Conservation (phyloP, 768 basidiomycete genomes). For the Pleurotus sapidus region DNA sequence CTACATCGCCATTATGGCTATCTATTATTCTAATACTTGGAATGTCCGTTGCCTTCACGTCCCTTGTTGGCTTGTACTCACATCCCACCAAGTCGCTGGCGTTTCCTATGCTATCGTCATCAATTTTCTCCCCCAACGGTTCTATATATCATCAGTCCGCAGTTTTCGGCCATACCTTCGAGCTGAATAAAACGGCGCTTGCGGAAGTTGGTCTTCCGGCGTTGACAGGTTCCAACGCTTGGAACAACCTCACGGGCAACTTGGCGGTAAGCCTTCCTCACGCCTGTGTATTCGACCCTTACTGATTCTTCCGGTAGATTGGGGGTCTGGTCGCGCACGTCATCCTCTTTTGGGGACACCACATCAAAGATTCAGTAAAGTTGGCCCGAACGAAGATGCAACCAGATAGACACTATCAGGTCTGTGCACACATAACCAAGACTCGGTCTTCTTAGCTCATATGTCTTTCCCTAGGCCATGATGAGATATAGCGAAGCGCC, state of each 20-base stretch:
- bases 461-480: constrained; percentile 37
- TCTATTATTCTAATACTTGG: constrained; percentile 44
- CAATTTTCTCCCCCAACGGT: constrained; percentile 35
- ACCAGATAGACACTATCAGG: constrained; percentile 57
- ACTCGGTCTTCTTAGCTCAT: background rate
- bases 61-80: too few relatives aligned
- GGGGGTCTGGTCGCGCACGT: constrained; percentile 60
- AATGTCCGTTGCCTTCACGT: constrained; percentile 20
- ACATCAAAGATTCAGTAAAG: constrained; percentile 47
- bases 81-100: constrained; percentile 24
- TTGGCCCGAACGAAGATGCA: constrained; percentile 41
- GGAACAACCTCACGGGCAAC: constrained; percentile 31
- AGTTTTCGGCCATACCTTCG: constrained; percentile 35
- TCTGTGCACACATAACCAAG: constrained; percentile 12
- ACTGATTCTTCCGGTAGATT: constrained; percentile 32
- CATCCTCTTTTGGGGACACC: constrained; percentile 54
- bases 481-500: constrained; percentile 59
- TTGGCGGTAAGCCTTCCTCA: constrained; percentile 32
- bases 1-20: constrained; percentile 34
- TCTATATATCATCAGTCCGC: constrained; percentile 31
- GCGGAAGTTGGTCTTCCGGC: constrained; percentile 27
- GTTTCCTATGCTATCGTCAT: constrained; percentile 41
- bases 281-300: background rate
- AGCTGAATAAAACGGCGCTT: constrained; percentile 37
- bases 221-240: constrained; percentile 34